Conservation (phyloP, 1,139 yeast genomes). For the Magnusiomyces tetraspermus region DNA sequence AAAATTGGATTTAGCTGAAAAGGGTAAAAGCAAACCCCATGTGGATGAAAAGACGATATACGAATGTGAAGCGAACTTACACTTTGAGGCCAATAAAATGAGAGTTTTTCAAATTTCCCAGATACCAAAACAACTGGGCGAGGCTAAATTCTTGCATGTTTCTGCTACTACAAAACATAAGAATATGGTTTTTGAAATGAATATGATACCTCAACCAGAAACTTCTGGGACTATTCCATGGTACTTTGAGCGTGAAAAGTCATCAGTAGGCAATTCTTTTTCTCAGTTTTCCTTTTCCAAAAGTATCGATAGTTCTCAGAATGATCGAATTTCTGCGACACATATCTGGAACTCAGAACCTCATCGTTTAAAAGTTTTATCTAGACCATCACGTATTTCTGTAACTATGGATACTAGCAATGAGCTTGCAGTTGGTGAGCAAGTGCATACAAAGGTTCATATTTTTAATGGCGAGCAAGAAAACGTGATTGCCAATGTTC, state of each 20-base stretch:
- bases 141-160: conserved; percentile 5
- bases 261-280: background rate
- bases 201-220: conserved; percentile 1
- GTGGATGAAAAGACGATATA: background rate
- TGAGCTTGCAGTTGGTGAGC: conserved; percentile 28
- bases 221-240: conserved; percentile 12
- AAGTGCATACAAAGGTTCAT: conserved; percentile 16
- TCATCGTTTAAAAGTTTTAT: conserved; percentile 18
- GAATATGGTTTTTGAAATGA: conserved; percentile 4
- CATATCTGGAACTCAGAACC: background rate
- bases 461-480: conserved; percentile 27
- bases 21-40: background rate
- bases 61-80: conserved; percentile 19
- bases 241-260: conserved; percentile 2
- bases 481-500: conserved; percentile 19
- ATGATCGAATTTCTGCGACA: conserved; percentile 3
- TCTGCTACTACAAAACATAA: background rate
- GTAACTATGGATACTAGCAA: conserved; percentile 17
- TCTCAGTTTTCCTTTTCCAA: background rate
- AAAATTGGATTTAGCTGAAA: background rate
- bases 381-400: conserved; percentile 26
- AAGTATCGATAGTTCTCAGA: background rate
- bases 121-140: conserved; percentile 22
- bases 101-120: conserved; percentile 25
- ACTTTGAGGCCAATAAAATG: conserved; percentile 18